Evolutionary conservation across 2,329 filamentous ascomycete genomes (phyloP).

Genomic region (Thermomyces lanuginosus): DNA sequence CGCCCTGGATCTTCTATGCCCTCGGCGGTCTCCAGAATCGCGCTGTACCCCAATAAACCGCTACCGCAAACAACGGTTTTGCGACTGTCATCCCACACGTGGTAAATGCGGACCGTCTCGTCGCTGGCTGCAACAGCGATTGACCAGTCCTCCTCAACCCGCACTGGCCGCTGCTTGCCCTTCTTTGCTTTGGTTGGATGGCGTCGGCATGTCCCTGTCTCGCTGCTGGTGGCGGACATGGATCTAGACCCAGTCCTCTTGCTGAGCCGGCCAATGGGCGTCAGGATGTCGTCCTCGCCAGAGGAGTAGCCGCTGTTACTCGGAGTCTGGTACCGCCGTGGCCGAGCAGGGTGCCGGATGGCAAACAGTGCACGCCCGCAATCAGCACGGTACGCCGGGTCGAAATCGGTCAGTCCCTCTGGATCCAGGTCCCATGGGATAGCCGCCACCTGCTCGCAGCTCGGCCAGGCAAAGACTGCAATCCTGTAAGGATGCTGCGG

Average conservation of each 20-base stretch:
- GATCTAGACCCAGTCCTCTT: too few relatives aligned
- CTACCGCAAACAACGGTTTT: conserved; percentile 37
- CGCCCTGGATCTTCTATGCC: conserved; percentile 45
- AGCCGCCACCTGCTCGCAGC: conserved; percentile 67
- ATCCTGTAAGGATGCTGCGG: conserved; percentile 80
- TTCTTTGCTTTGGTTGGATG: conserved; percentile 26
- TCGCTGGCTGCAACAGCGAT: conserved; percentile 87
- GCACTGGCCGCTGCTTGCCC: conserved; percentile 38
- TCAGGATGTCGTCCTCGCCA: too few relatives aligned
- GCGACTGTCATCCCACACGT: conserved; percentile 62
- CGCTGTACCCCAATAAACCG: conserved; percentile 61
- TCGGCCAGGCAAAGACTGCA: conserved; percentile 87
- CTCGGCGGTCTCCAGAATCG: conserved; percentile 68
- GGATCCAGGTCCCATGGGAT: conserved; percentile 62
- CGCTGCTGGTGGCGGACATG: too few relatives aligned
- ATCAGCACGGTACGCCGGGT: conserved; percentile 14
- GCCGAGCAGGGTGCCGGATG: conserved; percentile 62
- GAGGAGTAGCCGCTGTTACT: too few relatives aligned
- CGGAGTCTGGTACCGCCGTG: conserved; percentile 30
- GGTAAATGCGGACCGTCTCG: conserved; percentile 85
- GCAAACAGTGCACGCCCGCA: conserved; percentile 55
- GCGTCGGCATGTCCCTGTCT: too few relatives aligned
- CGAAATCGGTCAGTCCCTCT: conserved; percentile 7
- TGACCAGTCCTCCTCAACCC: conserved; percentile 55
- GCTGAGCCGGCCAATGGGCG: too few relatives aligned